Evolutionary conservation across 495 filamentous ascomycete genomes (phyloP).

Genomic region (Aspergillus homomorphus): DNA sequence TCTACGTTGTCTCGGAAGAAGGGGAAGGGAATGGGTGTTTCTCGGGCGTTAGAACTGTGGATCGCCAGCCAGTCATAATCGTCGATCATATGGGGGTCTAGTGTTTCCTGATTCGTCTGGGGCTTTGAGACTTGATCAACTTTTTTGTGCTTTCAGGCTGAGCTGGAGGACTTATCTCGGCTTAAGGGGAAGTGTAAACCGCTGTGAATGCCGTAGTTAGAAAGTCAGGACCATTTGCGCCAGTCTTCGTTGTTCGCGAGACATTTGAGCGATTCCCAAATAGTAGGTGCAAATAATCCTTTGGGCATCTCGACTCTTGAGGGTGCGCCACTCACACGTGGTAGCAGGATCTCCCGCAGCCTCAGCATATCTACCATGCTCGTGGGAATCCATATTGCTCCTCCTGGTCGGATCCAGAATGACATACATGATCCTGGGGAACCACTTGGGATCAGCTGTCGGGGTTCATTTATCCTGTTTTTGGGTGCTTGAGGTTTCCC

Average conservation of each 20-base stretch:
- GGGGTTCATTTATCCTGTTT: not conserved
- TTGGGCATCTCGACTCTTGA: not conserved
- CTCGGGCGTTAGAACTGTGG: not conserved
- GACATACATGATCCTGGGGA: conserved; percentile 1
- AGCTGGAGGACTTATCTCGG: not conserved
- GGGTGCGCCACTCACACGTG: not conserved
- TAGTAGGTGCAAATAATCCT: not conserved
- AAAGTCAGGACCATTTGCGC: not conserved
- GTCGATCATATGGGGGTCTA: not conserved
- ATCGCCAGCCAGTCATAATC: not conserved
- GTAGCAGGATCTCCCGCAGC: not conserved
- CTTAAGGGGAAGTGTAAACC: not conserved
- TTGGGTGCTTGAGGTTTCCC: not conserved
- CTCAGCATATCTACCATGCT: not conserved
- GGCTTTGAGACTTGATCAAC: not conserved
- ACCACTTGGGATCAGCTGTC: not conserved
- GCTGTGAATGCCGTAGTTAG: not conserved
- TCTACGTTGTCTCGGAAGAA: not conserved
- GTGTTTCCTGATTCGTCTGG: not conserved
- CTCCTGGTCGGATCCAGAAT: not conserved
- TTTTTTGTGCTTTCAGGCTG: not conserved
- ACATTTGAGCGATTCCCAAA: not conserved
- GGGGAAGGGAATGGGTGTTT: not conserved
- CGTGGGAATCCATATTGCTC: not conserved
- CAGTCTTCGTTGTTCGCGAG: not conserved